Evolutionary conservation across 305 asterid genomes (phyloP).

Genomic region (Fraxinus xanthoxyloides): DNA sequence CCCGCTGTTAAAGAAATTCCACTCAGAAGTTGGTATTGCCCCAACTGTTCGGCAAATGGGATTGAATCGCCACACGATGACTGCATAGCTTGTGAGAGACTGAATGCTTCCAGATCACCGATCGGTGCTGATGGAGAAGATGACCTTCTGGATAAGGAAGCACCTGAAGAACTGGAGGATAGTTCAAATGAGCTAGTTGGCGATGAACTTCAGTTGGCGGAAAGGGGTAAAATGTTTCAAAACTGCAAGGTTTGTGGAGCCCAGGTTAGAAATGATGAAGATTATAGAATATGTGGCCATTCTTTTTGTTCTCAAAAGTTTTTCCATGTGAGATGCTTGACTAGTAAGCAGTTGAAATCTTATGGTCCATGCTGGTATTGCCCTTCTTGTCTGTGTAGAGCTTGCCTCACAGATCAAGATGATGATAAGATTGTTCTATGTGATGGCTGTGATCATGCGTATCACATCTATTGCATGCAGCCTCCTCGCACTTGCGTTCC

Average conservation of each 20-base stretch:
- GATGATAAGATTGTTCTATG: constrained; percentile 86
- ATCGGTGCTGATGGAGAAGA: constrained; percentile 33
- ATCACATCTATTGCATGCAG: constrained; percentile 79
- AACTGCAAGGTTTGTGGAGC: constrained; percentile 63
- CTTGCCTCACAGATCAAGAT: constrained; percentile 67
- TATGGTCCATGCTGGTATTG: constrained; percentile 82
- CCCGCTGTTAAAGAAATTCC: constrained; percentile 76
- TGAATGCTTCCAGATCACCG: constrained; percentile 32
- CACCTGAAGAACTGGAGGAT: constrained; percentile 50
- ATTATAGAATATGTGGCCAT: constrained; percentile 68
- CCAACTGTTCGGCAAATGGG: constrained; percentile 62
- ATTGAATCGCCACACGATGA: constrained; percentile 63
- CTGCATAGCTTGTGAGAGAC: constrained; percentile 74
- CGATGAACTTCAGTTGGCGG: constrained; percentile 25
- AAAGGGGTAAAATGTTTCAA: constrained; percentile 25
- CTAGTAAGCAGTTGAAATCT: constrained; percentile 53
- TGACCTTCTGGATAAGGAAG: constrained; percentile 27
- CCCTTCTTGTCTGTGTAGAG: constrained; percentile 89
- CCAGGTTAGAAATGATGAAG: constrained; percentile 43
- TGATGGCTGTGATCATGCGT: constrained; percentile 92
- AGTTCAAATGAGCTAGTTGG: constrained; percentile 45
- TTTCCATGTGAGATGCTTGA: constrained; percentile 80
- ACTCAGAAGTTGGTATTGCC: constrained; percentile 74
- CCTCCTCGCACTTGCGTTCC: constrained; percentile 68
- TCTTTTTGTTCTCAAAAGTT: constrained; percentile 74